phyloP scores from a whole-genome alignment of 2,329 filamentous ascomycete species.

The Herpotrichia juniperi region DNA sequence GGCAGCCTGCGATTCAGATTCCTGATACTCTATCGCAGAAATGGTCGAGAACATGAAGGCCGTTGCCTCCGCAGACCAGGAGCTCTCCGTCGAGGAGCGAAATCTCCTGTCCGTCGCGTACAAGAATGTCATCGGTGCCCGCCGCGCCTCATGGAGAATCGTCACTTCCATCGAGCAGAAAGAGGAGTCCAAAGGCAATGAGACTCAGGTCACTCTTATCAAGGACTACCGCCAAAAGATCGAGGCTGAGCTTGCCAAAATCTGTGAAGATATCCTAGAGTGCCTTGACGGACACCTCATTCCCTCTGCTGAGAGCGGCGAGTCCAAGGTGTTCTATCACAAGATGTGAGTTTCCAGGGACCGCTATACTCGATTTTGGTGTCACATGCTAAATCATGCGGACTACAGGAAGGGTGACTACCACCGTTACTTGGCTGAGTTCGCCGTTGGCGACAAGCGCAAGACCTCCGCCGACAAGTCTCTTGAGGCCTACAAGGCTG shows the following conservation, averaged over 20 bases:
- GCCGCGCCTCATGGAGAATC: slow-evolving; percentile 97
- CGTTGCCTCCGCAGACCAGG: slow-evolving; percentile 79
- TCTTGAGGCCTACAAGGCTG: slow-evolving; percentile 95
- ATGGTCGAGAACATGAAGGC: slow-evolving; percentile 99
- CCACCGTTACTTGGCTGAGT: slow-evolving; percentile 98
- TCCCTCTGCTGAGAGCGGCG: slow-evolving; percentile 89
- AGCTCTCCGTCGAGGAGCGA: slow-evolving; percentile 83
- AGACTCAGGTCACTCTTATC: slow-evolving; percentile 86
- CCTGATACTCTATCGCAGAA: slow-evolving; percentile 62
- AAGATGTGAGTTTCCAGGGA: slow-evolving; percentile 76
- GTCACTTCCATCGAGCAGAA: slow-evolving; percentile 99
- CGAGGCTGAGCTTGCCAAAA: slow-evolving; percentile 93
- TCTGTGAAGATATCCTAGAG: slow-evolving; percentile 96
- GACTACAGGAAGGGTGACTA: slow-evolving; percentile 93
- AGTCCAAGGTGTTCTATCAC: slow-evolving; percentile 99
- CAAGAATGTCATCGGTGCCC: slow-evolving; percentile 98
- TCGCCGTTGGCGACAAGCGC: slow-evolving; percentile 91
- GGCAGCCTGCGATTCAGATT: neutral
- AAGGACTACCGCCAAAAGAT: slow-evolving; percentile 99
- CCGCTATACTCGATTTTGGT: neutral
- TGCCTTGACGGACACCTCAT: slow-evolving; percentile 95
- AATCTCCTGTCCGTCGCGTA: slow-evolving; percentile 97
- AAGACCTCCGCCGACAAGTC: slow-evolving; percentile 94
- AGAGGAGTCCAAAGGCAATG: slow-evolving; percentile 99
- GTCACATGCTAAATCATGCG: slow-evolving; percentile 24